These are phyloP conservation scores for Penicillium sp. DNA, from an alignment of 2,329 filamentous ascomycete species.

Conservation along the genomic window DNA sequence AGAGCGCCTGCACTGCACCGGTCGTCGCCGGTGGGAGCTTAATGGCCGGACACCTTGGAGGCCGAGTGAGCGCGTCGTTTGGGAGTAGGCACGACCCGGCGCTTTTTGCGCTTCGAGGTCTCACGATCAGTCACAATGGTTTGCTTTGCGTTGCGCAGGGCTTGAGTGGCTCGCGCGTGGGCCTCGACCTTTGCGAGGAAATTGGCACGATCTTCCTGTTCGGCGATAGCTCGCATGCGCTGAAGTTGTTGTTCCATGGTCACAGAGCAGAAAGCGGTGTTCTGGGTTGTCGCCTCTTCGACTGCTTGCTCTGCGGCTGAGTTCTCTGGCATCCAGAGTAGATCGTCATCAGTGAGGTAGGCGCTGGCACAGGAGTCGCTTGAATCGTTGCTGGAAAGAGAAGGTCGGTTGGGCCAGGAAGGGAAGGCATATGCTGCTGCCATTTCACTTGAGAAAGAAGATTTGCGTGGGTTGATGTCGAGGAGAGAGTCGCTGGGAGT, in stretches of 20 bases:
- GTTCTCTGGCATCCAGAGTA: conserved; percentile 36
- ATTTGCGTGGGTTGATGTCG: conserved; percentile 45
- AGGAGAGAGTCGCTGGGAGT: conserved; percentile 40
- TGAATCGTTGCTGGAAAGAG: conserved; percentile 36
- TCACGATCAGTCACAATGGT: conserved; percentile 24
- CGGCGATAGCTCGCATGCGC: conserved; percentile 36
- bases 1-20: conserved; percentile 24
- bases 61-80: conserved; percentile 31
- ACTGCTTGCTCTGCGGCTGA: conserved; percentile 26
- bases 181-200: conserved; percentile 44
- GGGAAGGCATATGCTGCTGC: conserved; percentile 46
- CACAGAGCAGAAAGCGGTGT: conserved; percentile 27
- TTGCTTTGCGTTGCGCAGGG: conserved; percentile 37
- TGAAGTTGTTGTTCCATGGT: conserved; percentile 44
- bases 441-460: conserved; percentile 42
- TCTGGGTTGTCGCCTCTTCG: conserved; percentile 28
- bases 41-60: conserved; percentile 16
- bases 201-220: conserved; percentile 39
- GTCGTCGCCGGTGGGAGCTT: background rate
- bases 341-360: conserved; percentile 46
- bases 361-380: conserved; percentile 36
- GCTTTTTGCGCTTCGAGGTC: conserved; percentile 32
- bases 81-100: conserved; percentile 25
- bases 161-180: conserved; percentile 42
- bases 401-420: conserved; percentile 45